These are phyloP conservation scores for Skeletonema tropicum DNA, from an alignment of 108 stramenopile genomes.

Conservation along the genomic window DNA sequence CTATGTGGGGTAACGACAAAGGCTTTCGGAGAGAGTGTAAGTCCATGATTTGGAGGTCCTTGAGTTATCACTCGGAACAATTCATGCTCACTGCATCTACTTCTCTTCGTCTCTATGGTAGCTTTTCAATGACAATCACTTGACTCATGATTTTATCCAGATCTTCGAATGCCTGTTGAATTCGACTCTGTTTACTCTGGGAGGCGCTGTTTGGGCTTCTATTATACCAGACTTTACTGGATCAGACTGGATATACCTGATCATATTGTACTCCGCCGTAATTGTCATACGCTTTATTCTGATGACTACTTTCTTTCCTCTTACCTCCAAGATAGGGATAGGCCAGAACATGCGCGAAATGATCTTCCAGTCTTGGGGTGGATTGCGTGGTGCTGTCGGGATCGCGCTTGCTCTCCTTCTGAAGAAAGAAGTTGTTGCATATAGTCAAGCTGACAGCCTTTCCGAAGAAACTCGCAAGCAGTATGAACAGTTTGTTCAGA, in stretches of 20 bases:
- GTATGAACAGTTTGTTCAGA: constrained; percentile 2
- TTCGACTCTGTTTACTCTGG: constrained; percentile 90
- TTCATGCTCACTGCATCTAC: too few species aligned
- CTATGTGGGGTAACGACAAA: constrained; percentile 69
- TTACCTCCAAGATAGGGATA: constrained; percentile 66
- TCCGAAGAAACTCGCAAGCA: background rate
- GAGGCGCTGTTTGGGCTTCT: constrained; percentile 84
- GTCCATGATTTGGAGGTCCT: background rate
- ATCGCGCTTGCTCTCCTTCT: constrained; percentile 81
- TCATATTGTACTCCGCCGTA: constrained; percentile 57
- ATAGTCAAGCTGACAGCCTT: background rate
- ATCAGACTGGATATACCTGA: constrained; percentile 73
- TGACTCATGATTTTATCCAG: constrained; percentile 81
- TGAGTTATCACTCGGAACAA: too few species aligned
- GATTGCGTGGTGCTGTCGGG: constrained; percentile 87
- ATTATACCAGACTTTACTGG: constrained; percentile 50
- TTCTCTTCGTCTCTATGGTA: background rate
- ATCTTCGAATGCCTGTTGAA: constrained; percentile 86
- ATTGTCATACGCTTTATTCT: constrained; percentile 63
- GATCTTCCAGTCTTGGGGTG: constrained; percentile 73
- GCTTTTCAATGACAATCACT: constrained; percentile 58
- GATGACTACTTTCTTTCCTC: constrained; percentile 67
- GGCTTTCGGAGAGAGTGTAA: constrained; percentile 51
- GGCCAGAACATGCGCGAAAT: constrained; percentile 58
- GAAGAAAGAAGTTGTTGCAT: constrained; percentile 53